Evolutionary conservation across 2,329 filamentous ascomycete species (phyloP).

Genomic region (Dactylellina sp.): DNA sequence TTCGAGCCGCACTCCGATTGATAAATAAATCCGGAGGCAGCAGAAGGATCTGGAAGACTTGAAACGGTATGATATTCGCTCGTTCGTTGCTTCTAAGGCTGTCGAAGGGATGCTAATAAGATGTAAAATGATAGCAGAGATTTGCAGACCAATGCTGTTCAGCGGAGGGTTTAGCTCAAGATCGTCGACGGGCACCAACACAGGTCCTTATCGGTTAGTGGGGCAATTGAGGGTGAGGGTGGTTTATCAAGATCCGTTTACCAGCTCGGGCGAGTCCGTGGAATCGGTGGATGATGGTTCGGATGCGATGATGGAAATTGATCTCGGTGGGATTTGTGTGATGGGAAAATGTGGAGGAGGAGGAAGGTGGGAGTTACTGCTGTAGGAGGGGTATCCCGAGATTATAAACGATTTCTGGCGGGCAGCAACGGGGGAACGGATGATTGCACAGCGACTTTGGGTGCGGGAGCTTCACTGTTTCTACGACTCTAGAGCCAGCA

Average conservation of each 20-base stretch:
- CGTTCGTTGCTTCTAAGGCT: background rate
- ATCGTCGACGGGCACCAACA: constrained; percentile 20
- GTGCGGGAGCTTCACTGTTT: constrained; percentile 35
- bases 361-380: background rate
- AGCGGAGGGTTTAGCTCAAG: constrained; percentile 3
- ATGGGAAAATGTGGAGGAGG: constrained; percentile 12
- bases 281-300: background rate
- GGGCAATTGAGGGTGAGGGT: constrained; percentile 27
- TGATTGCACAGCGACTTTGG: constrained; percentile 29
- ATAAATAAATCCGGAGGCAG: constrained; percentile 57
- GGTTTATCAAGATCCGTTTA: constrained; percentile 13
- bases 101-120: constrained; percentile 12
- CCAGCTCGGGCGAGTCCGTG: constrained; percentile 1
- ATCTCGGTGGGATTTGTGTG: background rate
- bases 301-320: background rate
- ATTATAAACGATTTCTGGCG: constrained; percentile 33
- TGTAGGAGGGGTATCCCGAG: constrained; percentile 43
- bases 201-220: constrained; percentile 21
- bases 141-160: too few relatives aligned
- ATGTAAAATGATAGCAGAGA: background rate
- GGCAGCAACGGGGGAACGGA: constrained; percentile 24
- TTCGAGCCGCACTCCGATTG: constrained; percentile 59
- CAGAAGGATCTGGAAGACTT: constrained; percentile 11
- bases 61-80: constrained; percentile 6
- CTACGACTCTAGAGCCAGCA: constrained; percentile 23